A percentile compares a stretch with the other conserved stretches of the same genome.
phyloP scores from a whole-genome alignment of 495 filamentous ascomycete genomes.

The Lophiotrema nucula region DNA sequence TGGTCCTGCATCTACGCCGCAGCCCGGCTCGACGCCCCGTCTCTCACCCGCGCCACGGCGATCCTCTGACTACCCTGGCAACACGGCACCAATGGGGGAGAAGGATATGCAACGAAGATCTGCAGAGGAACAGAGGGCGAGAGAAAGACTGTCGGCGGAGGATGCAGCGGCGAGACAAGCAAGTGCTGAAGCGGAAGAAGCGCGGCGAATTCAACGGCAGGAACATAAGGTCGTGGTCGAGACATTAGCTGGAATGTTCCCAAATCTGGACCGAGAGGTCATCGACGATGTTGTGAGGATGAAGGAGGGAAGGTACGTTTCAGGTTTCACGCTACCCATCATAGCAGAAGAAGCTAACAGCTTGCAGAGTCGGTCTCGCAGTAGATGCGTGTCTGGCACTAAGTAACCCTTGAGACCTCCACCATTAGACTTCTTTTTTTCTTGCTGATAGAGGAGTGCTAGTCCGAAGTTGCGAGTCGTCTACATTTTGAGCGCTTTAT shows the following conservation, averaged over 20 bases:
- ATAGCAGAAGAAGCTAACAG: neutral
- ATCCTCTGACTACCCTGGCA: slow-evolving; percentile 46
- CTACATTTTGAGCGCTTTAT: too few species aligned
- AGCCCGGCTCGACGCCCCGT: slow-evolving; percentile 56
- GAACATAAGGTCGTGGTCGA: slow-evolving; percentile 92
- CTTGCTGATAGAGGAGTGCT: too few species aligned
- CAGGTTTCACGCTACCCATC: neutral
- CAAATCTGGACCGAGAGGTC: slow-evolving; percentile 81
- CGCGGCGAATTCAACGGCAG: slow-evolving; percentile 73
- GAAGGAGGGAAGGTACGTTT: slow-evolving; percentile 82
- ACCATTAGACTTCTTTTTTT: too few species aligned
- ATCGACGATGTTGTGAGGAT: slow-evolving; percentile 91
- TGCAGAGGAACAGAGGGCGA: slow-evolving; percentile 13
- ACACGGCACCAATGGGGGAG: neutral
- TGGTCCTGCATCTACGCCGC: slow-evolving; percentile 52
- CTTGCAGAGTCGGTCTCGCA: slow-evolving; percentile 73
- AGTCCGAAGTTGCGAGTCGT: too few species aligned
- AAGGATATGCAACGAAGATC: slow-evolving; percentile 23
- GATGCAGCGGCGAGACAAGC: slow-evolving; percentile 94
- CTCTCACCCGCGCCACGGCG: slow-evolving; percentile 52
- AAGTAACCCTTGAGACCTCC: slow-evolving; percentile 42
- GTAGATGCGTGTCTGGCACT: slow-evolving; percentile 90
- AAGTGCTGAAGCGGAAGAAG: slow-evolving; percentile 87
- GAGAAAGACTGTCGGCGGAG: slow-evolving; percentile 60
- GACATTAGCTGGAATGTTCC: slow-evolving; percentile 89